A percentile compares a stretch with the other conserved stretches of the same genome.
Conservation (phyloP, 495 filamentous ascomycete species). For the Aspergillus ellipticus region DNA sequence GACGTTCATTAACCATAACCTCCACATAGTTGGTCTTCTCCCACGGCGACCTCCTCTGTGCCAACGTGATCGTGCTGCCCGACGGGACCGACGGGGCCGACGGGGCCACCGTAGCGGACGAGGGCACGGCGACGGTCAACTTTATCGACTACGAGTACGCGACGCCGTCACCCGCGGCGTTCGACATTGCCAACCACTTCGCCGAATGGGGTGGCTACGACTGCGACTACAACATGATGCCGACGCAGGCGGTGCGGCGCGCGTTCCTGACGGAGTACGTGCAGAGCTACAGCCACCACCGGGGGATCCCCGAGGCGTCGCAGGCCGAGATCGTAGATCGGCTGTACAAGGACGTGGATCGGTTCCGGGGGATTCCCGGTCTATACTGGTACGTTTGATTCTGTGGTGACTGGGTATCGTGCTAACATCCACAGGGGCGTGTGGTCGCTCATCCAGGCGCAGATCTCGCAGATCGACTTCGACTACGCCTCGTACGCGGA, state of each 20-base stretch:
- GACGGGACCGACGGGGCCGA: slow-evolving; percentile 26
- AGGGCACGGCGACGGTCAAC: slow-evolving; percentile 53
- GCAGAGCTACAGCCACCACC: slow-evolving; percentile 41
- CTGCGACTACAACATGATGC: slow-evolving; percentile 83
- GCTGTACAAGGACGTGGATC: slow-evolving; percentile 76
- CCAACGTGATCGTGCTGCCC: slow-evolving; percentile 89
- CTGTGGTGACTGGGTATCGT: not conserved
- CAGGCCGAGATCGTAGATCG: slow-evolving; percentile 58
- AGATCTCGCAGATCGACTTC: slow-evolving; percentile 94
- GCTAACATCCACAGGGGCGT: slow-evolving; percentile 63
- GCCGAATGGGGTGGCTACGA: slow-evolving; percentile 98
- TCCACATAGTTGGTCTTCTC: slow-evolving; percentile 73
- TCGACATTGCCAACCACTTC: slow-evolving; percentile 99
- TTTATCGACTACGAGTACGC: slow-evolving; percentile 99
- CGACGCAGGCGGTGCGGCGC: slow-evolving; percentile 70
- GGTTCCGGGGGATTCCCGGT: slow-evolving; percentile 84
- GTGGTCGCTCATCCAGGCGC: slow-evolving; percentile 94
- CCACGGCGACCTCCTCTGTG: slow-evolving; percentile 91
- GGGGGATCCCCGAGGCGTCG: slow-evolving; percentile 39
- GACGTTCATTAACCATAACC: not conserved
- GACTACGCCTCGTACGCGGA: slow-evolving; percentile 94
- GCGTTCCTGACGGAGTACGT: slow-evolving; percentile 85
- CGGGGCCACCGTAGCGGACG: too few relatives aligned
- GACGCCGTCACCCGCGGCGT: slow-evolving; percentile 90
- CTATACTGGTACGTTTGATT: slow-evolving; percentile 63